These are phyloP conservation scores for Naganishia vaughanmartiniae DNA, from an alignment of 768 basidiomycete species.

Conservation along the genomic window DNA sequence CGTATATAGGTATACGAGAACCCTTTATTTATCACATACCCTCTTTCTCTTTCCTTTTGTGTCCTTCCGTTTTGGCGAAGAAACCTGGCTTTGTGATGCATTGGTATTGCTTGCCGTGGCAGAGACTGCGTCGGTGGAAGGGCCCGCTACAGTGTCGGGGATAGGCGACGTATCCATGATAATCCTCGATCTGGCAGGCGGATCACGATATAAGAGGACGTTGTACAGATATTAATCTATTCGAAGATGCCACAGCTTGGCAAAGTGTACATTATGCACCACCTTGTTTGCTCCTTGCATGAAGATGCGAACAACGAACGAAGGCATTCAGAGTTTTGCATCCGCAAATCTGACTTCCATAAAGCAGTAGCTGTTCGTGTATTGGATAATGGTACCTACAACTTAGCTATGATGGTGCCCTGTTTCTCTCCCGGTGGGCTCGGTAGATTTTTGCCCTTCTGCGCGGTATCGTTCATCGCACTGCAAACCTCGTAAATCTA, in stretches of 20 bases:
- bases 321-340: background rate
- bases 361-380: background rate
- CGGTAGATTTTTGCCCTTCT: background rate
- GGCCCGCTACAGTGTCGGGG: background rate
- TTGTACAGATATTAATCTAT: background rate
- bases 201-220: background rate
- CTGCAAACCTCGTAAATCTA: background rate
- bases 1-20: background rate
- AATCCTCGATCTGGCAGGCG: background rate
- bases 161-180: background rate
- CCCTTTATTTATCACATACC: background rate
- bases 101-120: too few species aligned
- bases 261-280: too few species aligned
- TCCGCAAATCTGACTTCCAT: background rate
- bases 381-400: too few species aligned
- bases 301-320: too few species aligned
- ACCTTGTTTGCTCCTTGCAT: too few species aligned
- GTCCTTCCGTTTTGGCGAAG: background rate
- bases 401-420: too few species aligned
- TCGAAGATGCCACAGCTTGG: too few species aligned
- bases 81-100: background rate
- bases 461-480: background rate
- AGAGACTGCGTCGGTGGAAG: background rate
- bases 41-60: conserved; percentile 8
- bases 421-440: too few species aligned